Evolutionary conservation across 2,329 filamentous ascomycete genomes (phyloP).

Genomic region (Xylariaceae sp.): DNA sequence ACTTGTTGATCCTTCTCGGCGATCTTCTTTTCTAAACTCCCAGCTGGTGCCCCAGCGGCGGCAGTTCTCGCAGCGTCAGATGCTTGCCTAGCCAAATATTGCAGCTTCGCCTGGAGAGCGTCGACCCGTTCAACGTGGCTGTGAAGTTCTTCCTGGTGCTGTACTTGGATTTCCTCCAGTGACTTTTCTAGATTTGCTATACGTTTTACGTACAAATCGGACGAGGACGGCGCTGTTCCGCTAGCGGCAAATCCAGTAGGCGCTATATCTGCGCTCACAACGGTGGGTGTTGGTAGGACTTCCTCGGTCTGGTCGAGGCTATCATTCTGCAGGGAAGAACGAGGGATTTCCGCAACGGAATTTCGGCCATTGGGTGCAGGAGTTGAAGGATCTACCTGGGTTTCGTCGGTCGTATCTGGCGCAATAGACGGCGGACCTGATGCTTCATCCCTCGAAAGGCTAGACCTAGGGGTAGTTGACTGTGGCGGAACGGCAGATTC

Average conservation of each 20-base stretch:
- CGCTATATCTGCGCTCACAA: neutral
- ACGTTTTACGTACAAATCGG: constrained; percentile 44
- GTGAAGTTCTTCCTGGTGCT: constrained; percentile 81
- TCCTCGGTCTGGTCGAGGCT: constrained; percentile 2
- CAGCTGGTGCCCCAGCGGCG: constrained; percentile 62
- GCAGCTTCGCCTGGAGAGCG: constrained; percentile 85
- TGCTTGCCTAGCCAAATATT: constrained; percentile 82
- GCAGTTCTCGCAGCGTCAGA: constrained; percentile 74
- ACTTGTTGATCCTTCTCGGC: constrained; percentile 92
- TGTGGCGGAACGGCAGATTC: constrained; percentile 6
- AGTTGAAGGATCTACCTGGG: neutral
- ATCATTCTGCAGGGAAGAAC: constrained; percentile 23
- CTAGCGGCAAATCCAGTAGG: neutral
- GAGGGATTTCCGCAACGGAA: constrained; percentile 10
- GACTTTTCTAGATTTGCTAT: constrained; percentile 42
- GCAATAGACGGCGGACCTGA: neutral
- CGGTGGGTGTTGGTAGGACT: neutral
- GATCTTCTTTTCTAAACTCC: constrained; percentile 74
- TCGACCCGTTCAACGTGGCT: constrained; percentile 88
- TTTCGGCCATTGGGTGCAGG: constrained; percentile 3
- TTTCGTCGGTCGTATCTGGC: constrained; percentile 2
- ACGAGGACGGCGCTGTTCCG: constrained; percentile 15
- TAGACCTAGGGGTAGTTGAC: constrained; percentile 21
- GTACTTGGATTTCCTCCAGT: constrained; percentile 45
- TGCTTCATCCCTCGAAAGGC: constrained; percentile 26